These are phyloP conservation scores for Arachnomyces sp. DNA, from an alignment of 2,329 filamentous ascomycete genomes.

Conservation along the genomic window DNA sequence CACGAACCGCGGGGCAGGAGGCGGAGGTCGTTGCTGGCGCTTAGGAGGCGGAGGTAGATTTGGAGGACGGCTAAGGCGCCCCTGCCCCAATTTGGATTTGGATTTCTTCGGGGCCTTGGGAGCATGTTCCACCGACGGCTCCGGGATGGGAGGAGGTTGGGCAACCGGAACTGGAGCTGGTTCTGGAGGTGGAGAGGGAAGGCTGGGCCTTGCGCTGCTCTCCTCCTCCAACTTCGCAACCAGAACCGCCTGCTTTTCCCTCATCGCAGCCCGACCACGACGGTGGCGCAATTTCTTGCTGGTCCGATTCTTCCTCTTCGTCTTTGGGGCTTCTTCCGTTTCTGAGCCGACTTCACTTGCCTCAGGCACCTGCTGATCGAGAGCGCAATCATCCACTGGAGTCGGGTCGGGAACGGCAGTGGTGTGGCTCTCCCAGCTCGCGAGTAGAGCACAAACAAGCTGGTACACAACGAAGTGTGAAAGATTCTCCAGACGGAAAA, in stretches of 20 bases:
- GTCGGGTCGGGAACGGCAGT: conserved; percentile 1
- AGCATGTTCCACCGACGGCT: not conserved
- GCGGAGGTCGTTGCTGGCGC: not conserved
- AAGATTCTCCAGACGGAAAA: conserved; percentile 14
- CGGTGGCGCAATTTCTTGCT: conserved; percentile 8
- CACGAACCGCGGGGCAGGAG: not conserved
- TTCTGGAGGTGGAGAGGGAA: not conserved
- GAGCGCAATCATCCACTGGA: conserved; percentile 1
- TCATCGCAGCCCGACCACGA: conserved; percentile 4
- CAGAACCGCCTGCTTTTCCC: conserved; percentile 7
- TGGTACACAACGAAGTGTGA: conserved; percentile 11
- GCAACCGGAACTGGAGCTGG: conserved; percentile 3
- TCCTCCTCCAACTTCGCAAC: conserved; percentile 3
- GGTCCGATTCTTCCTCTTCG: conserved; percentile 4
- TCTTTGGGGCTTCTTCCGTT: conserved; percentile 1
- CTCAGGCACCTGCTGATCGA: conserved; percentile 4
- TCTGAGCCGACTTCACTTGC: conserved; percentile 5
- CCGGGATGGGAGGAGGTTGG: not conserved
- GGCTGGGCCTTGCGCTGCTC: conserved; percentile 4
- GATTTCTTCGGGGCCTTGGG: not conserved
- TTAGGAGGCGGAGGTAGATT: conserved; percentile 4
- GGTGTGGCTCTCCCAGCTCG: conserved; percentile 8
- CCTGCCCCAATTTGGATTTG: not conserved
- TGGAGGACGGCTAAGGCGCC: conserved; percentile 5
- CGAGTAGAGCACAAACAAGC: conserved; percentile 7